Evolutionary conservation across 1,284 basidiomycete species (phyloP).

Genomic region (Sporisorium iseilematis-ciliati): DNA sequence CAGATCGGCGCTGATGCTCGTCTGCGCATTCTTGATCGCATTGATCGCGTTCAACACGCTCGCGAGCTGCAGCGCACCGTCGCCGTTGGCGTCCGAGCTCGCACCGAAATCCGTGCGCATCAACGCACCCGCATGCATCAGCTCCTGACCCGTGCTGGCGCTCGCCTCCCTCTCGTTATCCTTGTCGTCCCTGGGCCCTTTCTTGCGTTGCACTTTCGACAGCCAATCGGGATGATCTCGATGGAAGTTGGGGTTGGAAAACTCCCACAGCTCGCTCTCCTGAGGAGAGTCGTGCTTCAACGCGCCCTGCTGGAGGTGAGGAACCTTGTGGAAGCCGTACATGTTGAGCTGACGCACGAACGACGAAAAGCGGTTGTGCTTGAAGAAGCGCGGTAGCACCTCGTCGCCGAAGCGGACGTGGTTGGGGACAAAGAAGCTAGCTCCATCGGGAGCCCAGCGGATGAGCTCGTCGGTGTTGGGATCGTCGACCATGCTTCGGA

Average conservation of each 20-base stretch:
- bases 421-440: conserved; percentile 92
- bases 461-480: conserved; percentile 84
- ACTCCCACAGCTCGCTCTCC: conserved; percentile 92
- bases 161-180: conserved; percentile 36
- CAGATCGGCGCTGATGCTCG: conserved; percentile 86
- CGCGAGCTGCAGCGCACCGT: conserved; percentile 57
- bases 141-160: conserved; percentile 32
- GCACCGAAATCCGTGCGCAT: conserved; percentile 53
- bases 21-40: conserved; percentile 90
- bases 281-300: conserved; percentile 72
- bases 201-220: conserved; percentile 83
- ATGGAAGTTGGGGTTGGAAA: conserved; percentile 89
- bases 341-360: conserved; percentile 91
- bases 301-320: conserved; percentile 94
- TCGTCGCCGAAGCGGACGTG: conserved; percentile 92
- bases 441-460: conserved; percentile 87
- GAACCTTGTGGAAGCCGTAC: conserved; percentile 72
- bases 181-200: conserved; percentile 69
- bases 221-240: conserved; percentile 90
- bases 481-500: conserved; percentile 91
- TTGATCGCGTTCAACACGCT: conserved; percentile 82
- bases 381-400: conserved; percentile 70
- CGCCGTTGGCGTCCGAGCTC: conserved; percentile 14
- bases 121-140: conserved; percentile 47
- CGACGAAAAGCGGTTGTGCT: conserved; percentile 80